Evolutionary conservation across 768 basidiomycete species (phyloP), one percentile per base, ranked within the genome.

Genomic region (Psilocybe cubensis): DNA sequence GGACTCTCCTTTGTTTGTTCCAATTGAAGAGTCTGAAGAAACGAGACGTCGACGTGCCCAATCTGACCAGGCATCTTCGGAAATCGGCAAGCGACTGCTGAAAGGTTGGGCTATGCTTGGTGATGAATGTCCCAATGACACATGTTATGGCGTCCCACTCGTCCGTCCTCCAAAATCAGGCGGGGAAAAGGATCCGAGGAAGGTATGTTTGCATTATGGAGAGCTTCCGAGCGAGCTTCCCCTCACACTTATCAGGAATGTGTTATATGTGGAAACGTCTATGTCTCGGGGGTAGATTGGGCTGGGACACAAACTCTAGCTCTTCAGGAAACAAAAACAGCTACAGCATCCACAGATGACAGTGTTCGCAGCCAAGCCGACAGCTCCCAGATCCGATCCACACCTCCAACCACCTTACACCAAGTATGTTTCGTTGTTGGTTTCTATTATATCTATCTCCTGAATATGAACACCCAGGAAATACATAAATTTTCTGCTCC

Each of bases 31-130:
- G 56, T 87, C 85, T 1, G 86, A 85, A 61, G 84, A 87, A 61
- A 80, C 78, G 21, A 73, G 85, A 21, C 83, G 83, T 31, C 82
- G 93, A 27, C 84, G 93, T 52, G 85, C 87, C 57, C 92, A 94
- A 70, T 92, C 91, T 2, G 92, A 95, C 68, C 74, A 71, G 38
- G 93, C 94, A 14, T 91, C 92, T 2, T 73, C 85, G 49, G 89
- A 89, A 66, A 91, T 95, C 27, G 94, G 90, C 42, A 87, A 83
- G 60, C 82, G 85, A 23, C 76, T 95, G 57, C 72, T 95, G 44
- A 86, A 84, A 63, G 93, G 90, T 38, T 95, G 91, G 91, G 85
- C 93, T 0, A 91, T 95, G 89, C 78, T 95, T n/a, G 91, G 81
- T 21, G 91, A 94, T 33, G 91, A 93, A 72, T 95, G 94, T 66